Base-by-base conservation (phyloP, 2,329 filamentous ascomycete species). In the Fusarium nygamai region DNA sequence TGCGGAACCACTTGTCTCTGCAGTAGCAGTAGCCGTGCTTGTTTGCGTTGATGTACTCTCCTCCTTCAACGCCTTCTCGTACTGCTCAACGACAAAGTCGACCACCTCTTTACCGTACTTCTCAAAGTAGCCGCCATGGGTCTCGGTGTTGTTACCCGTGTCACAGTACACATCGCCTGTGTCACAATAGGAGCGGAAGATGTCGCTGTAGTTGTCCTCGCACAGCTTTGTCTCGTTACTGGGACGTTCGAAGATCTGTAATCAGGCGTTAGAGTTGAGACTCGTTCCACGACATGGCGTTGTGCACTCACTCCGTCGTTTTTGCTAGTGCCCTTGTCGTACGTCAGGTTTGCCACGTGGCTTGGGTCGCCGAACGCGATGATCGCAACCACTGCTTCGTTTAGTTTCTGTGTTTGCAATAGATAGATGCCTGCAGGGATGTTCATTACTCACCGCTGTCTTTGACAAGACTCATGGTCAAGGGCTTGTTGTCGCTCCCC, bases 331-430 rank as follows among this genome's bases (percentile, higher is more conserved):
- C 84, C 84, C 34, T 66, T 74, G 75, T 81, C 78, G 78, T 83
- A 85, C 50, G 80, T 76, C 31, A 78, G 62, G 61, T 81, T 81
- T 77, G 78, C 76, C 69, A 80, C 76, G 76, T 84, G 82, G 65
- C 82, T 82, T 27, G 84, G 84, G 77, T 86, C 84, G 53, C 84
- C 84, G 58, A 85, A 84, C 59, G 84, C 70, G 50, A 83, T 73
- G 66, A 84, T 78, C 33, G 83, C 84, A 62, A 84, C 81, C 44
- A 86, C 84, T 85, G 59, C 24, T 47, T 33, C 17, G 24, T 54
- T 76, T 63, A 79, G 72, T 51, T 60, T 65, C 41, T 59, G 58
- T 54, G 64, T 59, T 39, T 59, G 47, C 34, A 36, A n/a, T 29
- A 5, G 20, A 27, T 34, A 8, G 20, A 44, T 16, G 8, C n/a